These are phyloP conservation scores for Tephrocybe sp. DNA, from an alignment of 768 basidiomycete species.

Conservation along the genomic window DNA sequence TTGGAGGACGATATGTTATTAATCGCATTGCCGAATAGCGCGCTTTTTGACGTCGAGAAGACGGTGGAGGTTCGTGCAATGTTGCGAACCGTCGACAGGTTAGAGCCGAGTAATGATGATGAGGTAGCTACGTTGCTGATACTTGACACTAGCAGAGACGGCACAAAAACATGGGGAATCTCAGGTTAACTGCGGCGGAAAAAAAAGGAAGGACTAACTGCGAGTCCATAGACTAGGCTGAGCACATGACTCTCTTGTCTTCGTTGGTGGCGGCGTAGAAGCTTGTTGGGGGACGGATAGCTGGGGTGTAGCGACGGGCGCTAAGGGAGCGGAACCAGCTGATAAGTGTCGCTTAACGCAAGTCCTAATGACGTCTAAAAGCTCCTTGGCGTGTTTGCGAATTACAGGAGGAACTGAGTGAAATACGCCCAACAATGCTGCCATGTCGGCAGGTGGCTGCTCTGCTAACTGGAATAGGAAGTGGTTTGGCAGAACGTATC, in stretches of 20 bases:
- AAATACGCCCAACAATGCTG: constrained; percentile 58
- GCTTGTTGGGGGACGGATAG: background rate
- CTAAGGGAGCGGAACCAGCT: constrained; percentile 1
- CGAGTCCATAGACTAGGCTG: constrained; percentile 25
- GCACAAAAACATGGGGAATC: constrained; percentile 5
- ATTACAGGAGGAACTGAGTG: constrained; percentile 61
- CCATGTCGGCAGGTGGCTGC: constrained; percentile 62
- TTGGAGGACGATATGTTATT: constrained; percentile 12
- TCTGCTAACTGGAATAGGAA: constrained; percentile 73
- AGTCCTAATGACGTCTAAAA: constrained; percentile 58
- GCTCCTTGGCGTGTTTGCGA: constrained; percentile 57
- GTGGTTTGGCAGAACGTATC: constrained; percentile 77
- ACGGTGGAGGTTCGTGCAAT: constrained; percentile 10
- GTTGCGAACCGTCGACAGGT: constrained; percentile 13
- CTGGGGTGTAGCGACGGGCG: background rate
- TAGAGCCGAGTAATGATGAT: constrained; percentile 27
- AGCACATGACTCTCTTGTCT: constrained; percentile 1
- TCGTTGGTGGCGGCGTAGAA: constrained; percentile 7
- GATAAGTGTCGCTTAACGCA: constrained; percentile 36
- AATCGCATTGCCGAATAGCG: constrained; percentile 41
- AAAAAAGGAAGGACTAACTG: constrained; percentile 17
- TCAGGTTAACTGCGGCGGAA: constrained; percentile 6
- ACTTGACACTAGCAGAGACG: background rate
- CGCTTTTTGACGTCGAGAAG: constrained; percentile 35
- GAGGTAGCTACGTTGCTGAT: constrained; percentile 9